phyloP scores from a whole-genome alignment of 345 rosid species.

The Mangifera indica region DNA sequence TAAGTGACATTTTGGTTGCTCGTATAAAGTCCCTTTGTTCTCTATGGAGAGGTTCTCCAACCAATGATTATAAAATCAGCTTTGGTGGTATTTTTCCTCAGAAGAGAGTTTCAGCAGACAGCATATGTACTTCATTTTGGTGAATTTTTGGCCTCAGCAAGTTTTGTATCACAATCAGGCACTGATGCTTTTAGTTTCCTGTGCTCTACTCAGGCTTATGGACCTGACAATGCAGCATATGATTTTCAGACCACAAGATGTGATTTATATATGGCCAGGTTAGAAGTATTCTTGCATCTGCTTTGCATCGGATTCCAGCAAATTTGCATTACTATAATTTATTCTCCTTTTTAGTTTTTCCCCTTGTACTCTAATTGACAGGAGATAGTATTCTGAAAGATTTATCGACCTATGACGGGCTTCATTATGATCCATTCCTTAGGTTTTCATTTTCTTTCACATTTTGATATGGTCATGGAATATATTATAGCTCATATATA shows the following conservation, averaged over 20 bases:
- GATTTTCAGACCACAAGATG: constrained; percentile 86
- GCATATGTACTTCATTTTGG: too few species aligned
- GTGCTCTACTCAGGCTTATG: constrained; percentile 4
- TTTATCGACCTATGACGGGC: constrained; percentile 86
- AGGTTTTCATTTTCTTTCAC: background rate
- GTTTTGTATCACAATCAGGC: background rate
- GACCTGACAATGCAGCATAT: too few species aligned
- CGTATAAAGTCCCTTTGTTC: background rate
- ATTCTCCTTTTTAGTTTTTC: background rate
- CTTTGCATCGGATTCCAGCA: constrained; percentile 5
- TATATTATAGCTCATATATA: background rate
- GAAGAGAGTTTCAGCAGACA: background rate
- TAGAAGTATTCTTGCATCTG: constrained; percentile 6
- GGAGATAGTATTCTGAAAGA: constrained; percentile 71
- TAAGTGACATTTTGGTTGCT: background rate
- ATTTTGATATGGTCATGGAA: background rate
- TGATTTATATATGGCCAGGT: constrained; percentile 98
- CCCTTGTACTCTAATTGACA: constrained; percentile 30
- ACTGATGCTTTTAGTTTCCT: background rate
- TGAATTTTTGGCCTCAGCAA: too few species aligned
- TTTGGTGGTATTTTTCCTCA: background rate
- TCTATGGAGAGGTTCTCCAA: background rate
- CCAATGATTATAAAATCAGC: background rate
- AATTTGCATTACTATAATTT: background rate
- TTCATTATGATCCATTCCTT: constrained; percentile 39